phyloP scores from a whole-genome alignment of 495 filamentous ascomycete genomes.

The Monascus purpureus region DNA sequence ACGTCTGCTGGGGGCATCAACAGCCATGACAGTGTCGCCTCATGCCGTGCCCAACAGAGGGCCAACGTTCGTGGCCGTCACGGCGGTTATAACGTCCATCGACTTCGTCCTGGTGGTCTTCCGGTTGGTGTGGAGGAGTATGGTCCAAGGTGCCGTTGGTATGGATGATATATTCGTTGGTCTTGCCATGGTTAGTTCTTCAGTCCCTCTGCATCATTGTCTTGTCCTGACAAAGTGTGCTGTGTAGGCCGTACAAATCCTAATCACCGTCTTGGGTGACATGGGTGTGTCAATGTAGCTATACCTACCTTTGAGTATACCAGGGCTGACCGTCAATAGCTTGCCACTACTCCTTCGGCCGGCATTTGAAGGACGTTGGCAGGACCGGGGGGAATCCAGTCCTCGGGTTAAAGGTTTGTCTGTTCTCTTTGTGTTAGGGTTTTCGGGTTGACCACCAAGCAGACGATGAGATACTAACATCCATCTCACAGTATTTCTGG shows the following conservation, averaged over 20 bases:
- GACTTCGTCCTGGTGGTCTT: slow-evolving; percentile 12
- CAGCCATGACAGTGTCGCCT: not conserved
- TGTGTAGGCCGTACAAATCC: slow-evolving; percentile 5
- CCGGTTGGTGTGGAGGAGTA: slow-evolving; percentile 4
- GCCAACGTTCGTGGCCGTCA: slow-evolving; percentile 6
- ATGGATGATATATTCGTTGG: slow-evolving; percentile 7
- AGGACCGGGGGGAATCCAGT: slow-evolving; percentile 6
- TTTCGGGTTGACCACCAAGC: not conserved
- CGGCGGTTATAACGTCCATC: slow-evolving; percentile 13
- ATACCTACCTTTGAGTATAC: not conserved
- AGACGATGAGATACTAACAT: not conserved
- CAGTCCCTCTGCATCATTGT: not conserved
- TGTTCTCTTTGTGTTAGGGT: not conserved
- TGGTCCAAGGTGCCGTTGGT: slow-evolving; percentile 1
- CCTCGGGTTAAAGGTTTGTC: slow-evolving; percentile 6
- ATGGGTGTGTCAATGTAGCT: slow-evolving; percentile 4
- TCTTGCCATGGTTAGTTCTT: slow-evolving; percentile 6
- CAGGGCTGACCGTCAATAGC: too few relatives aligned
- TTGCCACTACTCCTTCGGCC: slow-evolving; percentile 9
- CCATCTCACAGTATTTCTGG: slow-evolving; percentile 15
- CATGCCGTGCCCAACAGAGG: slow-evolving; percentile 6
- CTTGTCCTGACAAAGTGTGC: not conserved
- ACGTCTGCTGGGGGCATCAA: too few relatives aligned
- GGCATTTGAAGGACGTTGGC: slow-evolving; percentile 5
- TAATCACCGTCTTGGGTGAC: slow-evolving; percentile 14